Evolutionary conservation across 2,329 filamentous ascomycete species (phyloP).

Genomic region (Coniochaeta sp.): DNA sequence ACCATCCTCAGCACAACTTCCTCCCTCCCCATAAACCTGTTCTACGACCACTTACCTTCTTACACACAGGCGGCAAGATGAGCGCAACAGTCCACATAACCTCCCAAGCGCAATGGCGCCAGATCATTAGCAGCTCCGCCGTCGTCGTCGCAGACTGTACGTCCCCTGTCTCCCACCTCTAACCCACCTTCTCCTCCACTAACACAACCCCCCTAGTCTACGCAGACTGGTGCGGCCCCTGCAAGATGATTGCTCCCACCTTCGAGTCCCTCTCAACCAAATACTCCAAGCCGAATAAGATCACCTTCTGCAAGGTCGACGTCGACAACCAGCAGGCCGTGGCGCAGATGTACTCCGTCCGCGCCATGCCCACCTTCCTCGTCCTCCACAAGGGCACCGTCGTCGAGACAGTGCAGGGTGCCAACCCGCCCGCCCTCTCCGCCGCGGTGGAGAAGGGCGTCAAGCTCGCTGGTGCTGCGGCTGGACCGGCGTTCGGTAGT

Average conservation of each 20-base stretch:
- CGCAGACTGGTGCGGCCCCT: conserved; percentile 91
- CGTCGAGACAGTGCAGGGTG: conserved; percentile 72
- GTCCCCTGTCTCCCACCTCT: conserved; percentile 29
- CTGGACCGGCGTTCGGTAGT: conserved; percentile 43
- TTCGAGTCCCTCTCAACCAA: conserved; percentile 79
- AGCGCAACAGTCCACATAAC: conserved; percentile 47
- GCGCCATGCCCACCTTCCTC: conserved; percentile 91
- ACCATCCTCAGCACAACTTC: background rate
- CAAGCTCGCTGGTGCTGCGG: conserved; percentile 40
- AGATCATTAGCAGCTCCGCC: conserved; percentile 62
- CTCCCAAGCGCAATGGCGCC: conserved; percentile 65
- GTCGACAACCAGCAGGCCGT: conserved; percentile 77
- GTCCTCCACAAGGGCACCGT: conserved; percentile 73
- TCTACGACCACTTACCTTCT: background rate
- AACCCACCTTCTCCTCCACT: conserved; percentile 15
- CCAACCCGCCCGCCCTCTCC: conserved; percentile 69
- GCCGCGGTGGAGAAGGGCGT: conserved; percentile 67
- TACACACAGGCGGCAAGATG: conserved; percentile 26
- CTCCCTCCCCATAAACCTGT: background rate
- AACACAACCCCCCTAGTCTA: conserved; percentile 66
- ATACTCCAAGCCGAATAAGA: conserved; percentile 70
- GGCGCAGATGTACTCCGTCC: conserved; percentile 68
- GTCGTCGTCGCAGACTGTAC: conserved; percentile 88
- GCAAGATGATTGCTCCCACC: conserved; percentile 83
- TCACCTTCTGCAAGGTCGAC: conserved; percentile 90